phyloP scores from a whole-genome alignment of 2,329 filamentous ascomycete genomes.

The Cordyceps pruinosa region DNA sequence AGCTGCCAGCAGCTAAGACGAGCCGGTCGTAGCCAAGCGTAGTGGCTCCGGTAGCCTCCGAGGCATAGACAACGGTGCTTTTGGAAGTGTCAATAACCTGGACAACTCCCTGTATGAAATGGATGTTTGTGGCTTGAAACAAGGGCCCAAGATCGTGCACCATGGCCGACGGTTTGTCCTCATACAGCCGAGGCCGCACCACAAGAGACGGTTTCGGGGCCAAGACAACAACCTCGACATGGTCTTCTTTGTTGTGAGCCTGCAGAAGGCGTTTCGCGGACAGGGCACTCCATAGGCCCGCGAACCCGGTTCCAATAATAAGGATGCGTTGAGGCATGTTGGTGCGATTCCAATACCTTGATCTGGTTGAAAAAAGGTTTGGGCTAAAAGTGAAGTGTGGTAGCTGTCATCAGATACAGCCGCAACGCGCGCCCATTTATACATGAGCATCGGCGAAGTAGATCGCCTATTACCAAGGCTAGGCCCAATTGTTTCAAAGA shows the following conservation, averaged over 20 bases:
- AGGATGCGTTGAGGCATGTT: constrained; percentile 12
- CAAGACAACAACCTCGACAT: constrained; percentile 25
- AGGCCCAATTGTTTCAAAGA: neutral
- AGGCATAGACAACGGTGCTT: constrained; percentile 15
- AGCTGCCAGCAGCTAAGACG: constrained; percentile 31
- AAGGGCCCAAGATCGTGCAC: constrained; percentile 17
- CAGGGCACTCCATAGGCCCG: constrained; percentile 31
- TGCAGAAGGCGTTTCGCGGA: constrained; percentile 26
- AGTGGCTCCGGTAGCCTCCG: neutral
- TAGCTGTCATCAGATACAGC: neutral
- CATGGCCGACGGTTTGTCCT: constrained; percentile 23
- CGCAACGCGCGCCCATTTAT: neutral
- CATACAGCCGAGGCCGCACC: constrained; percentile 29
- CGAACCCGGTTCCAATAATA: constrained; percentile 28
- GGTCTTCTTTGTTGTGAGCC: constrained; percentile 14
- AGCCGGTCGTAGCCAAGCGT: constrained; percentile 27
- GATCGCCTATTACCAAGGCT: neutral
- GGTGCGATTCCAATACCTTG: too few species aligned
- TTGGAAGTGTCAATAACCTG: constrained; percentile 17
- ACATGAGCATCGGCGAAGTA: neutral
- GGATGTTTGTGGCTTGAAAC: constrained; percentile 22
- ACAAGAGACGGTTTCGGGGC: constrained; percentile 27
- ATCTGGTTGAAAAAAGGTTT: neutral
- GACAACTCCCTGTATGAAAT: constrained; percentile 21
- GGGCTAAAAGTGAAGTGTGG: neutral